Evolutionary conservation across 2,329 filamentous ascomycete species (phyloP).

Genomic region (Sordariomycetes sp.): DNA sequence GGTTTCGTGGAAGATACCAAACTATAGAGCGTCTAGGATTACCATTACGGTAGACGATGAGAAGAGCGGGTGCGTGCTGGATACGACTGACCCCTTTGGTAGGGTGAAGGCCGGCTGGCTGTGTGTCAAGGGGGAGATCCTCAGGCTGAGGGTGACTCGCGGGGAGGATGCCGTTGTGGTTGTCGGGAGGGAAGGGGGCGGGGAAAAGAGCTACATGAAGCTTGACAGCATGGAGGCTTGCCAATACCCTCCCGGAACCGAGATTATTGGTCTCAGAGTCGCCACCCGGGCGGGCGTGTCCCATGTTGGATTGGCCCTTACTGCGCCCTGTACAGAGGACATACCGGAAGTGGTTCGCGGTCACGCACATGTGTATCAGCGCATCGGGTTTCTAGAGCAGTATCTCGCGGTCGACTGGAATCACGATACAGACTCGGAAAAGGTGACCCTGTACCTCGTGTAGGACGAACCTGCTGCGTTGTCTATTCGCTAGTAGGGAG

Average conservation of each 20-base stretch:
- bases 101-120: constrained; percentile 6
- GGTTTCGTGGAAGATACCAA: not conserved
- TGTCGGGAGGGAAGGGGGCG: not conserved
- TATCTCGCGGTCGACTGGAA: not conserved
- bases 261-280: not conserved
- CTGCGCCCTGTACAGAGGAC: not conserved
- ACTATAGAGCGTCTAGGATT: not conserved
- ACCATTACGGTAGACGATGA: not conserved
- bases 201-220: not conserved
- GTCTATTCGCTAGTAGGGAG: too few relatives aligned
- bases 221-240: not conserved
- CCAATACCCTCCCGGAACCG: not conserved
- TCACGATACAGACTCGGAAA: not conserved
- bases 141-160: not conserved
- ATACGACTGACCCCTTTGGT: not conserved
- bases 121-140: constrained; percentile 9
- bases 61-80: not conserved
- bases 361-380: not conserved
- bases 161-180: not conserved
- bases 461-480: constrained; percentile 7
- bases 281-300: not conserved
- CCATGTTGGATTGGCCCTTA: not conserved
- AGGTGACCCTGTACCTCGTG: not conserved
- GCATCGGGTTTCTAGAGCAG: not conserved
- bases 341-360: not conserved